Evolutionary conservation across 2,329 filamentous ascomycete genomes (phyloP).

Genomic region (Alternaria sp.): DNA sequence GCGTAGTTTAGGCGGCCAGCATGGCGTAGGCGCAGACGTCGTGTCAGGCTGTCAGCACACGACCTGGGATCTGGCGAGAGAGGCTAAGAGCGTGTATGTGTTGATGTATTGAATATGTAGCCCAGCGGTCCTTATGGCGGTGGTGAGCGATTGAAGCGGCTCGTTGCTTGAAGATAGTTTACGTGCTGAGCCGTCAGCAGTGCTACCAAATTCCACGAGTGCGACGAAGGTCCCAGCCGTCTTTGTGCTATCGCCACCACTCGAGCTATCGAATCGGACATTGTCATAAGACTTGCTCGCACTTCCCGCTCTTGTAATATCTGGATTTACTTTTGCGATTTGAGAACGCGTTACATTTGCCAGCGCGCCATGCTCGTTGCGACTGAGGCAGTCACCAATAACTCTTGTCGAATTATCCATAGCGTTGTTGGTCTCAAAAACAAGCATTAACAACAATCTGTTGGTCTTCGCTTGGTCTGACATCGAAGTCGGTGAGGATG

Average conservation of each 20-base stretch:
- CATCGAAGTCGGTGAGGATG: background rate
- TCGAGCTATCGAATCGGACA: constrained; percentile 10
- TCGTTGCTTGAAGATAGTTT: background rate
- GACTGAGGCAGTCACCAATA: background rate
- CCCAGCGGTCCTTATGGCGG: background rate
- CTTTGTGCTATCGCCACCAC: background rate
- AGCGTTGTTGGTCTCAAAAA: background rate
- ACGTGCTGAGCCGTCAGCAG: background rate
- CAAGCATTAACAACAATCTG: constrained; percentile 2
- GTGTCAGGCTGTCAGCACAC: constrained; percentile 8
- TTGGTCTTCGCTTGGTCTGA: background rate
- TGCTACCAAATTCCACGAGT: constrained; percentile 6
- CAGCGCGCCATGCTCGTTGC: background rate
- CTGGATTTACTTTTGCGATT: constrained; percentile 5
- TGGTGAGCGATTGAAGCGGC: background rate
- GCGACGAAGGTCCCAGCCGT: constrained; percentile 10
- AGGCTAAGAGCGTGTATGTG: constrained; percentile 10
- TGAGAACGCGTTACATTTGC: background rate
- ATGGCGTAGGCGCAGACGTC: constrained; percentile 12
- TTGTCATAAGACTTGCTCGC: constrained; percentile 21
- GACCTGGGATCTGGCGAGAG: constrained; percentile 4
- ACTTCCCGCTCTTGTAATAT: constrained; percentile 16
- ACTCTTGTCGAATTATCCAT: background rate
- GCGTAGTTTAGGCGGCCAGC: constrained; percentile 20
- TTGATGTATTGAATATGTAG: constrained; percentile 8